Evolutionary conservation across 345 rosid genomes (phyloP).

Genomic region (Euphorbia tirucalli): DNA sequence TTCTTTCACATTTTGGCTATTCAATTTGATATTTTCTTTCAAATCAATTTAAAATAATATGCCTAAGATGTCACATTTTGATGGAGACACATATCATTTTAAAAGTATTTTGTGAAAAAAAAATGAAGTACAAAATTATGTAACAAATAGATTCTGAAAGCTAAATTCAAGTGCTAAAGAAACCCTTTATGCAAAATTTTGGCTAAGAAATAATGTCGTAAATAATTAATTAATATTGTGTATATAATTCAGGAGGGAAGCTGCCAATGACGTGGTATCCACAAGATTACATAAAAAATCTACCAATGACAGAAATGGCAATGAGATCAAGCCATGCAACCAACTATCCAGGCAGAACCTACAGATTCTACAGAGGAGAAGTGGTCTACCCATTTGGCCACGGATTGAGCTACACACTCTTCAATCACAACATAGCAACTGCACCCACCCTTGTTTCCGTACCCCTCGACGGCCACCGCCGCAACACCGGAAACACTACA

Average conservation of each 20-base stretch:
- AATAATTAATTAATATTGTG: too few species aligned
- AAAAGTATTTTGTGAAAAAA: too few species aligned
- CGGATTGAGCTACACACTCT: conserved; percentile 77
- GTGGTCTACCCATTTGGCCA: conserved; percentile 84
- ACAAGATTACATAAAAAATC: conserved; percentile 27
- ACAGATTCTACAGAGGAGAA: conserved; percentile 69
- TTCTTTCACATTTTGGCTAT: too few species aligned
- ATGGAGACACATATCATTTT: too few species aligned
- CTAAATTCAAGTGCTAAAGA: too few species aligned
- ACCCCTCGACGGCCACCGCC: conserved; percentile 48
- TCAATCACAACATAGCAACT: conserved; percentile 46
- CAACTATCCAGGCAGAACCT: conserved; percentile 31
- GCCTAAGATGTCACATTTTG: too few species aligned
- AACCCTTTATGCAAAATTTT: too few species aligned
- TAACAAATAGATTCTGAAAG: too few species aligned
- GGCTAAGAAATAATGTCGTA: background rate
- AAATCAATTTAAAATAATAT: too few species aligned
- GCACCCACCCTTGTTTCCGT: conserved; percentile 54
- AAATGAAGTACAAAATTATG: too few species aligned
- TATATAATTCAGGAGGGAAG: conserved; percentile 31
- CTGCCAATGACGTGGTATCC: conserved; percentile 40
- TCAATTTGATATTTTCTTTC: too few species aligned
- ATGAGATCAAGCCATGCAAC: conserved; percentile 25
- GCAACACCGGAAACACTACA: conserved; percentile 30
- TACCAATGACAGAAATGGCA: conserved; percentile 33